Evolutionary conservation across 148 eudicot genomes (phyloP).

Genomic region (Nepenthes gracilis): DNA sequence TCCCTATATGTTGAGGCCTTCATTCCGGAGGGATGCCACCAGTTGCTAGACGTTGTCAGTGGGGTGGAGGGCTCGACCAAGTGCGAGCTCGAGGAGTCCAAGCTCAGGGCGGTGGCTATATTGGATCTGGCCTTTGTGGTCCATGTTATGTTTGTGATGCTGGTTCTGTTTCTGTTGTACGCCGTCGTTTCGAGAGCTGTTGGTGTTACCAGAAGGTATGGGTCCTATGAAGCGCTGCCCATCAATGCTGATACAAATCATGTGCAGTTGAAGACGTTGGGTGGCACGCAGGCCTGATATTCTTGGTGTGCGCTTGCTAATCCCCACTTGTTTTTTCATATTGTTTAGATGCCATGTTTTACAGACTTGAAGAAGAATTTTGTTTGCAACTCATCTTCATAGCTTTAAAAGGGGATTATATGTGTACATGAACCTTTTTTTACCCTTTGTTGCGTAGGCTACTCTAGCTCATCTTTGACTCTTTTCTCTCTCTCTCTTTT

Average conservation of each 20-base stretch:
- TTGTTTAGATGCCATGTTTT: too few relatives aligned
- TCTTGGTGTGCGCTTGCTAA: too few relatives aligned
- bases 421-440: too few relatives aligned
- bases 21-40: conserved; percentile 81
- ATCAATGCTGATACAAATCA: conserved; percentile 38
- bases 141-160: conserved; percentile 47
- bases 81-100: conserved; percentile 77
- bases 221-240: conserved; percentile 73
- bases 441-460: too few relatives aligned
- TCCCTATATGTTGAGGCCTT: conserved; percentile 76
- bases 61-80: conserved; percentile 83
- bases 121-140: conserved; percentile 64
- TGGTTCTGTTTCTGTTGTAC: conserved; percentile 40
- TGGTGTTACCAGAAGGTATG: conserved; percentile 43
- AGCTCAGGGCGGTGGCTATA: conserved; percentile 57
- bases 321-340: too few relatives aligned
- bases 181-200: conserved; percentile 32
- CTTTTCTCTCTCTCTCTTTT: too few relatives aligned
- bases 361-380: too few relatives aligned
- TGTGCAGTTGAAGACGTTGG: conserved; percentile 75
- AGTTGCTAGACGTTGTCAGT: conserved; percentile 55
- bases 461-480: too few relatives aligned
- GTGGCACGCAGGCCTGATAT: conserved; percentile 74
- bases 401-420: too few relatives aligned
- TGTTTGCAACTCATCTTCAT: too few relatives aligned